Evolutionary conservation across 2,329 filamentous ascomycete species (phyloP), one percentile per base, ranked within the genome.

Genomic region (Trichoderma brevicompactum): DNA sequence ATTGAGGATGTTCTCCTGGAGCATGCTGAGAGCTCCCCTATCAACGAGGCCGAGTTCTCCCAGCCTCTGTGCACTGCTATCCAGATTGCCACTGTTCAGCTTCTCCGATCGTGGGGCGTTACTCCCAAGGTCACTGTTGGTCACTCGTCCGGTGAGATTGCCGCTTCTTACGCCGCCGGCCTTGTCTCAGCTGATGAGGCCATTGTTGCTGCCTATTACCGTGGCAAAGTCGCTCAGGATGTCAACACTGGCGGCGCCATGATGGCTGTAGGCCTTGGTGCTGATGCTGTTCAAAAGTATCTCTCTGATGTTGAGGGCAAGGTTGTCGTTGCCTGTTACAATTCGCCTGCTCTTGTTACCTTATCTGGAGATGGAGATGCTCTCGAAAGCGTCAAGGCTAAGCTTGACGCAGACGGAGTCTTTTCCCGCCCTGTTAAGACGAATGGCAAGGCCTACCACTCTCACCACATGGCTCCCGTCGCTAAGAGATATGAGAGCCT

Each of bases 111-210:
- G 34, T 65, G 41, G 52, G 73, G 75, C 0, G 67, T 83, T 32
- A 56, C 49, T 1, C 76, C 79, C 0, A 34, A 69, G 7, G 75
- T 72, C 1, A 76, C 79, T 0, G 74, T 81, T 3, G 81, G 80
- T 0, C 81, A 83, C 65, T 80, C 78, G 0, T 74, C 71, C 2
- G 81, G 81, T 1, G 81, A 82, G 65, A 79, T 82, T 40, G 80
- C 76, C 0, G 81, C 80, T 1, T 79, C 80, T 0, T 82, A 82
- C 53, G 78, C 79, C 0, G 72, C 75, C 0, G 78, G 79, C 0
- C 65, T 69, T 1, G 65, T 82, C 4, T 72, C 76, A 0, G 69
- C 73, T 1, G 65, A 72, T 15, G 74, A 76, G 5, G 79, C 80
- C 7, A 77, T 81, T 55, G 71, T 70, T 2, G 69, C 75, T 0